A percentile compares a stretch with the other conserved stretches of the same genome.
phyloP scores from a whole-genome alignment of 441 rosid genomes.

The Populus hybrid region DNA sequence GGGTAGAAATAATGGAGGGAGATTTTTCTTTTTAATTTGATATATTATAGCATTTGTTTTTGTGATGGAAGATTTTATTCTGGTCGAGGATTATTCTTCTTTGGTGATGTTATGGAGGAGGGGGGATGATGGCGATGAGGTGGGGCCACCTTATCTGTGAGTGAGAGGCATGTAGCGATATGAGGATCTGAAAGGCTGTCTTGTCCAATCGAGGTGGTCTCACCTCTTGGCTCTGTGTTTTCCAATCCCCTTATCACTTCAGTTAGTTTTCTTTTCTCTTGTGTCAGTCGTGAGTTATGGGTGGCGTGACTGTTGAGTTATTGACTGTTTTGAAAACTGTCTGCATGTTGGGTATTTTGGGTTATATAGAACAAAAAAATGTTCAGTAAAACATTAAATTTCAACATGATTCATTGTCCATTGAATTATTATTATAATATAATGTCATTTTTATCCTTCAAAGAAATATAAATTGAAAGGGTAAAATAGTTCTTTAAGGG shows the following conservation, averaged over 20 bases:
- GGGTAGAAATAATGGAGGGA: neutral
- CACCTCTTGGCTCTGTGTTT: conserved; percentile 19
- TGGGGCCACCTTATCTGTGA: conserved; percentile 53
- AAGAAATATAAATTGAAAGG: too few relatives aligned
- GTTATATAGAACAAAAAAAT: too few relatives aligned
- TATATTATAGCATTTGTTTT: neutral
- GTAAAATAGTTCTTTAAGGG: too few relatives aligned
- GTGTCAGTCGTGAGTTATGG: too few relatives aligned
- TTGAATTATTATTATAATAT: too few relatives aligned
- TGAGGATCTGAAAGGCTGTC: conserved; percentile 10
- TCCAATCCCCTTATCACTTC: conserved; percentile 29
- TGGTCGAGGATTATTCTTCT: neutral
- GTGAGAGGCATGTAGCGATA: conserved; percentile 34
- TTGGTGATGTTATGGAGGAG: neutral
- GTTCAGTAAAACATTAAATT: too few relatives aligned
- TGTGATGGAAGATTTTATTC: neutral
- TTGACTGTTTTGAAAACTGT: too few relatives aligned
- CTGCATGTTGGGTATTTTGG: too few relatives aligned
- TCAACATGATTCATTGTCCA: too few relatives aligned
- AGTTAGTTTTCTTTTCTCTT: neutral
- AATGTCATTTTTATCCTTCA: too few relatives aligned
- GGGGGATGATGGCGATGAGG: conserved; percentile 19
- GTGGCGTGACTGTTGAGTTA: neutral
- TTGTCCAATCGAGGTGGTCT: conserved; percentile 33
- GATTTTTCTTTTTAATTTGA: neutral